phyloP scores from a whole-genome alignment of 2,329 filamentous ascomycete genomes.

The Penicillium sp. region DNA sequence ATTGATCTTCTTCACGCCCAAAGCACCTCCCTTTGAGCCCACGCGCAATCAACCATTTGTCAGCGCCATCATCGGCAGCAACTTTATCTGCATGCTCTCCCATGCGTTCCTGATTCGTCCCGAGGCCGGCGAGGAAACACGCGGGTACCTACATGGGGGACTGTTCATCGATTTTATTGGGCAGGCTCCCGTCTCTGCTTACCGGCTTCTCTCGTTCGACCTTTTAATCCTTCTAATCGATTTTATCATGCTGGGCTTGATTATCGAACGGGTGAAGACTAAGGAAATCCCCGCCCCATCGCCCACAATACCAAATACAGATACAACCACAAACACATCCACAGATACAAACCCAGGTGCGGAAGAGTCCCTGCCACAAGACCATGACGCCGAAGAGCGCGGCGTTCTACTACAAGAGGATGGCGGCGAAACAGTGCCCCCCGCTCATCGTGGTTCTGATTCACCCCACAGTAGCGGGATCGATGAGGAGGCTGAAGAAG shows the following conservation, averaged over 20 bases:
- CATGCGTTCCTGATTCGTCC: constrained; percentile 56
- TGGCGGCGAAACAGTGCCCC: constrained; percentile 35
- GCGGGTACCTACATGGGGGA: constrained; percentile 61
- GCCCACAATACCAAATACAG: constrained; percentile 10
- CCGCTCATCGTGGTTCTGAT: constrained; percentile 41
- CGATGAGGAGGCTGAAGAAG: constrained; percentile 24
- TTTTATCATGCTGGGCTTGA: constrained; percentile 55
- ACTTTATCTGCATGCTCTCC: constrained; percentile 55
- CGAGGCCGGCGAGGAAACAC: constrained; percentile 49
- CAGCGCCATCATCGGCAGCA: constrained; percentile 54
- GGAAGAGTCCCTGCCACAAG: constrained; percentile 40
- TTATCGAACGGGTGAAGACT: constrained; percentile 52
- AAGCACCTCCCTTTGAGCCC: constrained; percentile 52
- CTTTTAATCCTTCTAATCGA: constrained; percentile 55
- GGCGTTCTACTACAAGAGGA: constrained; percentile 48
- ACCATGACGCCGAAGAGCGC: constrained; percentile 60
- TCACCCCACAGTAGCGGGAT: constrained; percentile 14
- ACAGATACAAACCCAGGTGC: constrained; percentile 22
- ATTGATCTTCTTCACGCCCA: constrained; percentile 59
- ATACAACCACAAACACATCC: constrained; percentile 22
- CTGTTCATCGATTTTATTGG: constrained; percentile 65
- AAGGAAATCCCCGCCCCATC: constrained; percentile 27
- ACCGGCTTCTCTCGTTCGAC: constrained; percentile 54
- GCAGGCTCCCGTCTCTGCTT: constrained; percentile 55
- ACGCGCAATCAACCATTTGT: constrained; percentile 54